phyloP scores from a whole-genome alignment of 2,329 filamentous ascomycete genomes.

The Emmonsiellopsis sp. region DNA sequence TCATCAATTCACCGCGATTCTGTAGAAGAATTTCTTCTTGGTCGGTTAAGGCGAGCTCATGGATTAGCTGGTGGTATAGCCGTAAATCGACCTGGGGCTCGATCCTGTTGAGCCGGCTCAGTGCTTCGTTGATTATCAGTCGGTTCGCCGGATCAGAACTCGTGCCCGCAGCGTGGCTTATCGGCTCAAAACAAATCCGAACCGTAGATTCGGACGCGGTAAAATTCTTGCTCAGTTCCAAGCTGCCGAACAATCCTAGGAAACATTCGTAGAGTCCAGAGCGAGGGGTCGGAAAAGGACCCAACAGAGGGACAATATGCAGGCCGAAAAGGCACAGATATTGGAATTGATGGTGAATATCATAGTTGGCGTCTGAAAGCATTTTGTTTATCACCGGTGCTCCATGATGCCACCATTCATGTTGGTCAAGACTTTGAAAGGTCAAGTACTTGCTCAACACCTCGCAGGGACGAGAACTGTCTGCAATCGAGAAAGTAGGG shows the following conservation, averaged over 20 bases:
- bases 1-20: neutral
- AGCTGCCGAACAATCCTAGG: constrained; percentile 4
- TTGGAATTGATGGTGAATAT: constrained; percentile 12
- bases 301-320: constrained; percentile 13
- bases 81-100: constrained; percentile 1
- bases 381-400: constrained; percentile 12
- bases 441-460: neutral
- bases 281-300: constrained; percentile 8
- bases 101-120: constrained; percentile 1
- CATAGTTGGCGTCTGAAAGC: constrained; percentile 10
- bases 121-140: neutral
- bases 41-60: constrained; percentile 4
- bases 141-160: constrained; percentile 7
- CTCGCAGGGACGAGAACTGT: neutral
- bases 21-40: constrained; percentile 1
- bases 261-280: constrained; percentile 1
- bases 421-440: constrained; percentile 9
- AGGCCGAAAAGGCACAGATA: constrained; percentile 10
- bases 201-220: constrained; percentile 1
- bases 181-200: constrained; percentile 7
- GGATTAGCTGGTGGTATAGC: constrained; percentile 1
- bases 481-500: too few relatives aligned
- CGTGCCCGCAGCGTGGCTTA: constrained; percentile 1
- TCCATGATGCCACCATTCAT: constrained; percentile 15
- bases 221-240: constrained; percentile 11